Evolutionary conservation across 225 moss, liverwort and hornwort genomes (phyloP).

Genomic region (Climacium dendroides): DNA sequence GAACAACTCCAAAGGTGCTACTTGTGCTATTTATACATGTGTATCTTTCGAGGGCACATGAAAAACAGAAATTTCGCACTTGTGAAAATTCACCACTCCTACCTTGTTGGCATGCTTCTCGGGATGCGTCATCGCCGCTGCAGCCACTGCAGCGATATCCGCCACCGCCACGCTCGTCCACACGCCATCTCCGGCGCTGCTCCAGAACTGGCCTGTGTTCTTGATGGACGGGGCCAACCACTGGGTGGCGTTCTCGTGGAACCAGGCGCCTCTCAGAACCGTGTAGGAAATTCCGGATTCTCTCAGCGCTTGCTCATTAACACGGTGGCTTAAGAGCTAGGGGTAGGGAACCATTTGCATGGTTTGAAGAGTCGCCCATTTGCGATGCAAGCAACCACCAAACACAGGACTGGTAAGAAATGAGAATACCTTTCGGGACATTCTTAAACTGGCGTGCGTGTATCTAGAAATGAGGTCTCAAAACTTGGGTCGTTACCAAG

Average conservation of each 20-base stretch:
- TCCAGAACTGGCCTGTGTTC: background rate
- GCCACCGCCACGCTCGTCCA: background rate
- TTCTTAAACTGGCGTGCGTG: background rate
- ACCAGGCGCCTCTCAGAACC: background rate
- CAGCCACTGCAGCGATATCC: constrained; percentile 3
- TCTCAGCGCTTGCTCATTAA: background rate
- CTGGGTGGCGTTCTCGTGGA: background rate
- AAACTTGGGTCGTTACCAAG: background rate
- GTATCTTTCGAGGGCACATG: background rate
- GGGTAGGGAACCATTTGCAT: background rate
- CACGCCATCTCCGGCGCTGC: constrained; percentile 2
- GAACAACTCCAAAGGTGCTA: background rate
- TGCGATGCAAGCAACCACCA: background rate
- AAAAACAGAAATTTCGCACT: background rate
- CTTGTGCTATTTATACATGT: background rate
- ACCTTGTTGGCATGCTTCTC: background rate
- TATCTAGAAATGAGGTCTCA: background rate
- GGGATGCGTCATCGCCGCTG: background rate
- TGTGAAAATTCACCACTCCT: background rate
- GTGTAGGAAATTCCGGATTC: background rate
- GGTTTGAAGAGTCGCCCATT: background rate
- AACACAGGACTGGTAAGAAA: background rate
- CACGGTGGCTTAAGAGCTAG: background rate
- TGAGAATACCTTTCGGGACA: background rate
- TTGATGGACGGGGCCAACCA: background rate